Percentiles rank a stretch among this genome's conserved stretches.
phyloP scores from a whole-genome alignment of 768 basidiomycete genomes.

The Leccinum rimulosum region DNA sequence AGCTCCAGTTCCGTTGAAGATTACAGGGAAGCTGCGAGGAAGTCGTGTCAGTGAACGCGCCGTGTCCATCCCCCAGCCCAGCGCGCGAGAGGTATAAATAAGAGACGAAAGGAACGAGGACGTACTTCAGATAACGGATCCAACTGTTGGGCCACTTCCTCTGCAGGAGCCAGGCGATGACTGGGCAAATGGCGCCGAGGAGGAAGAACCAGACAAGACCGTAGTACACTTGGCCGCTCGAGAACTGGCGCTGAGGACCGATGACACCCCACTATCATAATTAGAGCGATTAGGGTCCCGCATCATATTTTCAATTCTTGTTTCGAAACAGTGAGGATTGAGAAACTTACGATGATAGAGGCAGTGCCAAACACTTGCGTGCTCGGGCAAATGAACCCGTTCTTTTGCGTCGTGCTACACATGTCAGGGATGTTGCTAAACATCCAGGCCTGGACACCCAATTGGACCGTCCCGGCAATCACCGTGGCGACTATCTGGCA shows the following conservation, averaged over 20 bases:
- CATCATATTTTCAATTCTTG: constrained; percentile 8
- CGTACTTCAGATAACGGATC: constrained; percentile 63
- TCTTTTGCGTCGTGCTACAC: constrained; percentile 23
- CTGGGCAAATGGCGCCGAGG: constrained; percentile 61
- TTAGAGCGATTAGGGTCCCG: background rate
- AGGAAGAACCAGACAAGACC: constrained; percentile 76
- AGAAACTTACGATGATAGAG: constrained; percentile 44
- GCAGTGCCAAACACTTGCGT: constrained; percentile 52
- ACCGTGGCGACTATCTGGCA: constrained; percentile 62
- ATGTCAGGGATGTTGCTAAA: constrained; percentile 40
- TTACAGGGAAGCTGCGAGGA: constrained; percentile 40
- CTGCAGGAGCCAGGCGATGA: constrained; percentile 50
- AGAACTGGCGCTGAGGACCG: constrained; percentile 76
- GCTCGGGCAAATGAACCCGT: constrained; percentile 29
- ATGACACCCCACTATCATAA: constrained; percentile 64
- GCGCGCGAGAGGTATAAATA: too few species aligned
- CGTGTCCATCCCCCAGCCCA: too few species aligned
- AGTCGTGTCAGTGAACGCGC: background rate
- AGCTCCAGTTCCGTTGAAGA: constrained; percentile 56
- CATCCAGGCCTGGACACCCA: constrained; percentile 65
- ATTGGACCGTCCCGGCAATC: constrained; percentile 64
- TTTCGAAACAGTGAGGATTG: background rate
- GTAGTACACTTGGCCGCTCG: constrained; percentile 61
- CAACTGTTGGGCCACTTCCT: constrained; percentile 64
- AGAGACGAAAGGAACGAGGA: constrained; percentile 5